These are phyloP conservation scores for Scedosporium dehoogii DNA, from an alignment of 2,329 filamentous ascomycete species.

Conservation along the genomic window DNA sequence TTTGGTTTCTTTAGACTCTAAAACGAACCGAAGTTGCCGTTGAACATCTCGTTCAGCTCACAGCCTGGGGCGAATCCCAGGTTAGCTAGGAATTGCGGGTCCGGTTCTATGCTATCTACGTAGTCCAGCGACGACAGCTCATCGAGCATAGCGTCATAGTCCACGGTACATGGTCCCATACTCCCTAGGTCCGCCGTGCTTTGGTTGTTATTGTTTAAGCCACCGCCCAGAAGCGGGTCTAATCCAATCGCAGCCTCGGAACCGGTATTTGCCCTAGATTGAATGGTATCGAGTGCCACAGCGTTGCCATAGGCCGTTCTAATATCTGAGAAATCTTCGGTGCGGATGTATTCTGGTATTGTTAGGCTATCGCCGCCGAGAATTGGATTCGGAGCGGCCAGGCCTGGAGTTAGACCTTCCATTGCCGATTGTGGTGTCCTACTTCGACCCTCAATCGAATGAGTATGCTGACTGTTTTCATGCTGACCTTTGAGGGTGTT, in stretches of 20 bases:
- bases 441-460: neutral
- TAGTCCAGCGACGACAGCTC: slow-evolving; percentile 42
- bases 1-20: slow-evolving; percentile 6
- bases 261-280: neutral
- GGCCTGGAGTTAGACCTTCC: neutral
- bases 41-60: slow-evolving; percentile 42
- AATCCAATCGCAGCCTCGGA: neutral
- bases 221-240: slow-evolving; percentile 9
- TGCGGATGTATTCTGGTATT: neutral
- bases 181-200: slow-evolving; percentile 14
- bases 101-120: slow-evolving; percentile 38
- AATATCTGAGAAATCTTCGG: neutral
- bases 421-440: neutral
- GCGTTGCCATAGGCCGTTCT: neutral
- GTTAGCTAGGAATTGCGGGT: slow-evolving; percentile 57
- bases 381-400: neutral
- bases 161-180: slow-evolving; percentile 16
- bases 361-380: neutral
- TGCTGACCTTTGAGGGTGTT: slow-evolving; percentile 10
- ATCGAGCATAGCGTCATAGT: slow-evolving; percentile 43
- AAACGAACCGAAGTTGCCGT: slow-evolving; percentile 24
- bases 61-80: slow-evolving; percentile 54
- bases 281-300: neutral
- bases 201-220: slow-evolving; percentile 12
- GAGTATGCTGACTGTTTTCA: neutral